These are phyloP conservation scores for Diaporthe sp. DNA, from an alignment of 2,329 filamentous ascomycete species.

Conservation along the genomic window DNA sequence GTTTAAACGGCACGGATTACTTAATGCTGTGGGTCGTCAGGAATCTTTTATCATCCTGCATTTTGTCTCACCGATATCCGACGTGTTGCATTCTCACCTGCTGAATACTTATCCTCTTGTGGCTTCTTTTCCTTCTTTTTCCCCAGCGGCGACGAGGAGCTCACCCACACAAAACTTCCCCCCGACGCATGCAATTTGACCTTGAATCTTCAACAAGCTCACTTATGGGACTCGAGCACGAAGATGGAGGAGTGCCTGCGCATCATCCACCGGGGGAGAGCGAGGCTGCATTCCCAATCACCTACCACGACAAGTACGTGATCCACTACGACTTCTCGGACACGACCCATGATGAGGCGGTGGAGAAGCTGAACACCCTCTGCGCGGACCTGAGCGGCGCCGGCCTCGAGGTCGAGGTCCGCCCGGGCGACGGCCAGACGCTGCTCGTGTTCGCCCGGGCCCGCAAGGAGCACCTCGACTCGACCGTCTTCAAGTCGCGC, in stretches of 20 bases:
- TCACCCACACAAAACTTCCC: not conserved
- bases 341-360: slow-evolving; percentile 56
- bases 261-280: not conserved
- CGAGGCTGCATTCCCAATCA: slow-evolving; percentile 25
- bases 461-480: slow-evolving; percentile 72
- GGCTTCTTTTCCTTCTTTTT: too few relatives aligned
- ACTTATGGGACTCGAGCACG: slow-evolving; percentile 20
- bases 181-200: slow-evolving; percentile 1
- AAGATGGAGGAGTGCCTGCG: slow-evolving; percentile 16
- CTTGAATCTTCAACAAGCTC: slow-evolving; percentile 13
- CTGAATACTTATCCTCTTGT: not conserved
- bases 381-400: slow-evolving; percentile 71
- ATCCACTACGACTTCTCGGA: slow-evolving; percentile 70
- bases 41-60: slow-evolving; percentile 13
- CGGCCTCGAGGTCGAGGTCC: slow-evolving; percentile 78
- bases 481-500: slow-evolving; percentile 72
- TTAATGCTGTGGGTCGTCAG: slow-evolving; percentile 21
- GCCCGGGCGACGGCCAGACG: slow-evolving; percentile 76
- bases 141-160: not conserved
- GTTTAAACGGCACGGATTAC: slow-evolving; percentile 20
- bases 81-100: slow-evolving; percentile 18
- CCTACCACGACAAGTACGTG: slow-evolving; percentile 64
- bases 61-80: slow-evolving; percentile 26
- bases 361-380: slow-evolving; percentile 54
- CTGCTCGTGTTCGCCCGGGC: slow-evolving; percentile 76